phyloP scores from a whole-genome alignment of 768 basidiomycete genomes.

The Dacryopinax spathularia region DNA sequence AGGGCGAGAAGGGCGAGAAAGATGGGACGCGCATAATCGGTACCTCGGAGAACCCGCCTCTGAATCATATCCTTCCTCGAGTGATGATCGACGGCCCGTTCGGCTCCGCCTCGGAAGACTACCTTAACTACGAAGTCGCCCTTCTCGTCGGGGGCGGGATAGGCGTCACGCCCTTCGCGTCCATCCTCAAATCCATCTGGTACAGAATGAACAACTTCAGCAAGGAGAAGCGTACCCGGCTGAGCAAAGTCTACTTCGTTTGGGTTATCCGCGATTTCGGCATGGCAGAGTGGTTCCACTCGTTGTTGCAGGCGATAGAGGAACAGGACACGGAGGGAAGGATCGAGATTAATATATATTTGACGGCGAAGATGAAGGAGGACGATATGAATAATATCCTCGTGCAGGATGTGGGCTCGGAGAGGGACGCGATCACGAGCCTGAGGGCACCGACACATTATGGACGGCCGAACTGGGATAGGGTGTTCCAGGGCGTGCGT shows the following conservation, averaged over 20 bases:
- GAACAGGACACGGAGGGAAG: slow-evolving; percentile 73
- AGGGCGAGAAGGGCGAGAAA: slow-evolving; percentile 28
- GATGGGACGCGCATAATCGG: slow-evolving; percentile 48
- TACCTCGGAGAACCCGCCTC: slow-evolving; percentile 39
- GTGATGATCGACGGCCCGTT: slow-evolving; percentile 96
- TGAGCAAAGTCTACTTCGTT: slow-evolving; percentile 86
- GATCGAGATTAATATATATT: slow-evolving; percentile 89
- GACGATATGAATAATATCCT: slow-evolving; percentile 91
- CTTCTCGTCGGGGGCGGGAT: slow-evolving; percentile 89
- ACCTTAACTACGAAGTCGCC: slow-evolving; percentile 76
- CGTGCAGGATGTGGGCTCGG: slow-evolving; percentile 83
- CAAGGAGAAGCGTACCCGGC: slow-evolving; percentile 50
- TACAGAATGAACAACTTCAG: slow-evolving; percentile 89
- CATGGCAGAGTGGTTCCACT: slow-evolving; percentile 86
- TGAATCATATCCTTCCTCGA: slow-evolving; percentile 67
- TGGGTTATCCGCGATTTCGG: slow-evolving; percentile 94
- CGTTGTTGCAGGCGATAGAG: slow-evolving; percentile 69
- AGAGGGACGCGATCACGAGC: slow-evolving; percentile 80
- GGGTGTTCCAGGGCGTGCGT: slow-evolving; percentile 36
- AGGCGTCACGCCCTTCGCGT: slow-evolving; percentile 91
- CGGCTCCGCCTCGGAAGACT: slow-evolving; percentile 83
- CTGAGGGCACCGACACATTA: slow-evolving; percentile 86
- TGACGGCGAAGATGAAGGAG: slow-evolving; percentile 80
- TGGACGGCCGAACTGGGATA: slow-evolving; percentile 77
- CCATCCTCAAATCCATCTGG: slow-evolving; percentile 76